Conservation (phyloP, 495 filamentous ascomycete genomes). For the Penicillium canescens region DNA sequence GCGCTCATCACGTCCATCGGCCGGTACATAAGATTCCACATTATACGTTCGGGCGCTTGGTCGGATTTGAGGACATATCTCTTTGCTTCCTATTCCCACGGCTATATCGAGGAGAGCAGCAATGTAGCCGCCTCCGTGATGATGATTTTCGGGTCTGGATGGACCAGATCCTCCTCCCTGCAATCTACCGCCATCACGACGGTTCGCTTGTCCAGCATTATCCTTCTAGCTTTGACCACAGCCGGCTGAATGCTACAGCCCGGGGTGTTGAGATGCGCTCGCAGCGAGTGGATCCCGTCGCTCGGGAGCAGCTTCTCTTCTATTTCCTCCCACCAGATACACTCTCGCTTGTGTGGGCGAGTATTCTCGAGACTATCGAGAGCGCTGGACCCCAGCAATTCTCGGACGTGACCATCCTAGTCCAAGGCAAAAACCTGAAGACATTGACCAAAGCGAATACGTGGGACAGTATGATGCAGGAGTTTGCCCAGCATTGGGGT, state of each 20-base stretch:
- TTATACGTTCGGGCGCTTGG: background rate
- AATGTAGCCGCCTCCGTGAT: background rate
- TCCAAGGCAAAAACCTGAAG: conserved; percentile 5
- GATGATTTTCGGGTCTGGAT: background rate
- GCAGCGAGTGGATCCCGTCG: background rate
- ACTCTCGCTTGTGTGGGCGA: background rate
- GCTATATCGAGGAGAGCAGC: background rate
- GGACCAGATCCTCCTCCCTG: background rate
- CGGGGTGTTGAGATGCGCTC: background rate
- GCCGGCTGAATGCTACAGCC: background rate
- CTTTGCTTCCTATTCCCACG: background rate
- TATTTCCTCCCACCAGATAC: conserved; percentile 1
- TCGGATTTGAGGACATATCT: background rate
- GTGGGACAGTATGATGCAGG: background rate
- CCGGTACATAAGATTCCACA: background rate
- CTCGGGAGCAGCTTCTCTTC: conserved; percentile 1
- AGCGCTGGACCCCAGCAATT: background rate
- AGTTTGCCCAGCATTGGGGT: background rate
- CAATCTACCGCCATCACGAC: background rate
- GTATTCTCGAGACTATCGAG: conserved; percentile 1
- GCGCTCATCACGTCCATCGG: background rate
- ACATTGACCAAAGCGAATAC: conserved; percentile 3
- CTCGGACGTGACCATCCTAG: background rate
- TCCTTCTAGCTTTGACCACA: no score
- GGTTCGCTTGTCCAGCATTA: conserved; percentile 1